These are phyloP conservation scores for Cytospora leucostoma DNA, from an alignment of 2,329 filamentous ascomycete genomes.

Conservation along the genomic window DNA sequence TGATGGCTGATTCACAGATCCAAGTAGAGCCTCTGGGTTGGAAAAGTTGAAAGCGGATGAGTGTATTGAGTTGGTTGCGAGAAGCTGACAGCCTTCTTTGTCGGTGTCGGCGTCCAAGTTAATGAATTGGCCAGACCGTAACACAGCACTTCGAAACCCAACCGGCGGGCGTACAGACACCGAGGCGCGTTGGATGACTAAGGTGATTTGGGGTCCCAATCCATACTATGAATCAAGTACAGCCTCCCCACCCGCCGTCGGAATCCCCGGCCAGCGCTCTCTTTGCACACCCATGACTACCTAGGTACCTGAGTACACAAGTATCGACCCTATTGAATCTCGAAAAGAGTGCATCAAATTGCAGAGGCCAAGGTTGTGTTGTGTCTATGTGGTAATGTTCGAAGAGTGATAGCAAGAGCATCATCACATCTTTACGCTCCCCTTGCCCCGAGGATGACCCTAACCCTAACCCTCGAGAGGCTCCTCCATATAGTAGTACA, in stretches of 20 bases:
- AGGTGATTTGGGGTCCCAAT: background rate
- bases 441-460: no score
- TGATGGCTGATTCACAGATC: constrained; percentile 32
- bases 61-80: background rate
- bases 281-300: no score
- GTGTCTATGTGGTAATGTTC: no score
- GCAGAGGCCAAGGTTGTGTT: no score
- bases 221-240: background rate
- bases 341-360: no score
- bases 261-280: no score
- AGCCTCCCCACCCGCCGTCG: no score
- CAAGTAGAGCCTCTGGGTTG: background rate
- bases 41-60: background rate
- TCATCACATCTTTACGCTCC: no score
- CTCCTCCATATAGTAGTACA: background rate
- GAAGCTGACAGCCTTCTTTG: constrained; percentile 10
- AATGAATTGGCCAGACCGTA: constrained; percentile 1
- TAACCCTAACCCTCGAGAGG: background rate
- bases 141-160: background rate
- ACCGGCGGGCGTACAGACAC: background rate
- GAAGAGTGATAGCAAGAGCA: no score
- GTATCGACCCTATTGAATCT: no score
- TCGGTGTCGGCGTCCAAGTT: constrained; percentile 9
- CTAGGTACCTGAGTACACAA: no score
- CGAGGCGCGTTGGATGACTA: background rate